Percentiles rank a stretch among this genome's conserved stretches.
Evolutionary conservation across 805 yeast genomes (phyloP).

Genomic region (Candida vartiovaarae): DNA sequence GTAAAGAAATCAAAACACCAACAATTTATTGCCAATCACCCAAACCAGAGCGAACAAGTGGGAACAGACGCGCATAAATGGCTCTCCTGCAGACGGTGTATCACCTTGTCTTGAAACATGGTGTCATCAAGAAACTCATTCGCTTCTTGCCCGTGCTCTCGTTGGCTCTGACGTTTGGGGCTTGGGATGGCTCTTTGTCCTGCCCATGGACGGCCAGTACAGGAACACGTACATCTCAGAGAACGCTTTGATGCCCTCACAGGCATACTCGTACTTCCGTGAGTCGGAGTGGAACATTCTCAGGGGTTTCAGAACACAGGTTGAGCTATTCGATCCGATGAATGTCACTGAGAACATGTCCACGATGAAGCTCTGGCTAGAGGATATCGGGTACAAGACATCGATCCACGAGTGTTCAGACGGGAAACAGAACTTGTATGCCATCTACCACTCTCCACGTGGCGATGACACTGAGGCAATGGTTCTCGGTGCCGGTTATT

Average conservation of each 20-base stretch:
- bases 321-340: constrained; percentile 29
- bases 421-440: constrained; percentile 53
- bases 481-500: constrained; percentile 87
- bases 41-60: no score
- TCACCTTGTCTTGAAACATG: constrained; percentile 35
- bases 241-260: constrained; percentile 95
- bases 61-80: constrained; percentile 24
- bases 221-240: constrained; percentile 85
- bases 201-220: constrained; percentile 79
- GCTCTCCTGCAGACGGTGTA: constrained; percentile 40
- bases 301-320: constrained; percentile 63
- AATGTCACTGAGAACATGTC: constrained; percentile 33
- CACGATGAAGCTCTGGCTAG: constrained; percentile 50
- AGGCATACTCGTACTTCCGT: constrained; percentile 84
- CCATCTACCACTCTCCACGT: constrained; percentile 83
- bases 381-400: constrained; percentile 67
- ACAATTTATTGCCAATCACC: no score
- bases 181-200: constrained; percentile 47
- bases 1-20: not conserved
- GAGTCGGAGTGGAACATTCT: constrained; percentile 92
- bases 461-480: constrained; percentile 96
- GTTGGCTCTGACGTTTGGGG: constrained; percentile 38
- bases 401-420: constrained; percentile 30
- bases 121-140: constrained; percentile 40
- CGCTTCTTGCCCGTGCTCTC: constrained; percentile 38